These are phyloP conservation scores for Rhizopogon sp. DNA, from an alignment of 768 basidiomycete species.

Conservation along the genomic window DNA sequence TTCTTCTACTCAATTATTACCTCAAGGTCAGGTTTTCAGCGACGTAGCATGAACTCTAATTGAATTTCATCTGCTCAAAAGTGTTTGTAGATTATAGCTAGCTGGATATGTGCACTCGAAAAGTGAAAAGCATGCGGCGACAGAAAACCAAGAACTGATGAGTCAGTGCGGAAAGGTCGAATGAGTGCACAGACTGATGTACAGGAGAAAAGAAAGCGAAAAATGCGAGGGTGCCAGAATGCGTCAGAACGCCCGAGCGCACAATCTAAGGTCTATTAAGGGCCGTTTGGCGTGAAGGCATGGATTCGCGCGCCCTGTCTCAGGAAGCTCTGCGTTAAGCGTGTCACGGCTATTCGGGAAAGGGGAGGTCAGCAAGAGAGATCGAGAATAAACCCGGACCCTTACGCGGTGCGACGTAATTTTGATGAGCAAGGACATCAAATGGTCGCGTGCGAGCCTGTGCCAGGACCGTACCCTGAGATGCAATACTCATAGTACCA, in stretches of 20 bases:
- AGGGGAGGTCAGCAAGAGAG: conserved; percentile 7
- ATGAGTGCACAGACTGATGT: conserved; percentile 14
- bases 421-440: conserved; percentile 67
- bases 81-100: conserved; percentile 16
- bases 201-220: conserved; percentile 10
- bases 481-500: conserved; percentile 45
- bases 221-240: conserved; percentile 3
- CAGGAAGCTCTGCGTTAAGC: conserved; percentile 53
- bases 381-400: conserved; percentile 16
- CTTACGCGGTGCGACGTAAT: conserved; percentile 81
- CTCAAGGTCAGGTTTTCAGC: neutral
- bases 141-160: conserved; percentile 14
- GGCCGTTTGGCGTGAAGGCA: conserved; percentile 38
- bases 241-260: conserved; percentile 8
- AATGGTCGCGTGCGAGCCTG: conserved; percentile 71
- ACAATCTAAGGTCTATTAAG: conserved; percentile 25
- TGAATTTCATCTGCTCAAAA: neutral
- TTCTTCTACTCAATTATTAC: neutral
- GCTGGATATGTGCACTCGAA: conserved; percentile 10
- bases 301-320: conserved; percentile 55
- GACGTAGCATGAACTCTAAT: neutral
- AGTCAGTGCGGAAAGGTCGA: conserved; percentile 23
- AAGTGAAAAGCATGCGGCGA: conserved; percentile 7
- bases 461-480: conserved; percentile 63
- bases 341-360: conserved; percentile 35